Evolutionary conservation across 106 monocot species (phyloP).

Genomic region (Triglochin maritima): DNA sequence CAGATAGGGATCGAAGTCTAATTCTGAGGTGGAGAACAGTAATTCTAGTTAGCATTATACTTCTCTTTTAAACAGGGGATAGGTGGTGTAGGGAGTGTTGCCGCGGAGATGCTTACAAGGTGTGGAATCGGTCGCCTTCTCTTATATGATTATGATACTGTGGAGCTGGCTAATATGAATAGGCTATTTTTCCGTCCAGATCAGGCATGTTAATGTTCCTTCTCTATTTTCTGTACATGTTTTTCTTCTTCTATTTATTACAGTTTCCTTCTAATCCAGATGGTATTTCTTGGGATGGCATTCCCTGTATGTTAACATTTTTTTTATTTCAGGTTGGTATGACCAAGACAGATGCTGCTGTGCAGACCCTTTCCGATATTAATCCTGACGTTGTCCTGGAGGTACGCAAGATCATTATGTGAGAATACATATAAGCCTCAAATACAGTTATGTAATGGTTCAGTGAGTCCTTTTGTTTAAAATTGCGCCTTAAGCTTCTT

Average conservation of each 20-base stretch:
- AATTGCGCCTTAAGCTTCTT: no score
- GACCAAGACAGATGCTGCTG: slow-evolving; percentile 99
- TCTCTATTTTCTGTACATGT: background rate
- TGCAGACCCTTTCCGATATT: slow-evolving; percentile 86
- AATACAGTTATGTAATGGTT: no score
- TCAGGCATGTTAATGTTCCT: slow-evolving; percentile 54
- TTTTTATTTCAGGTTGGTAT: slow-evolving; percentile 60
- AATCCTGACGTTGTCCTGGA: slow-evolving; percentile 92
- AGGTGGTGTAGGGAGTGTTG: slow-evolving; percentile 97
- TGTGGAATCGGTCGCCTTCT: slow-evolving; percentile 92
- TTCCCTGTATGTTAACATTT: slow-evolving; percentile 2
- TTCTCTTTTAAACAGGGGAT: slow-evolving; percentile 45
- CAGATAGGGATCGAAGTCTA: no score
- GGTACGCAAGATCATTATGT: slow-evolving; percentile 23
- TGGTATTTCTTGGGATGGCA: background rate
- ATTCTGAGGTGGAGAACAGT: no score
- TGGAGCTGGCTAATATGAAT: slow-evolving; percentile 97
- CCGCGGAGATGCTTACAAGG: slow-evolving; percentile 96
- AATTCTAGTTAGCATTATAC: background rate
- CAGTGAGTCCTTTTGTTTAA: no score
- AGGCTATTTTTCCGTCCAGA: slow-evolving; percentile 97
- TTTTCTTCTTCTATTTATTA: background rate
- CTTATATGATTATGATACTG: slow-evolving; percentile 95
- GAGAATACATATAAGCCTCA: no score
- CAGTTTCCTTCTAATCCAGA: background rate